Evolutionary conservation across 768 basidiomycete genomes (phyloP).

Genomic region (Tulasnella sp.): DNA sequence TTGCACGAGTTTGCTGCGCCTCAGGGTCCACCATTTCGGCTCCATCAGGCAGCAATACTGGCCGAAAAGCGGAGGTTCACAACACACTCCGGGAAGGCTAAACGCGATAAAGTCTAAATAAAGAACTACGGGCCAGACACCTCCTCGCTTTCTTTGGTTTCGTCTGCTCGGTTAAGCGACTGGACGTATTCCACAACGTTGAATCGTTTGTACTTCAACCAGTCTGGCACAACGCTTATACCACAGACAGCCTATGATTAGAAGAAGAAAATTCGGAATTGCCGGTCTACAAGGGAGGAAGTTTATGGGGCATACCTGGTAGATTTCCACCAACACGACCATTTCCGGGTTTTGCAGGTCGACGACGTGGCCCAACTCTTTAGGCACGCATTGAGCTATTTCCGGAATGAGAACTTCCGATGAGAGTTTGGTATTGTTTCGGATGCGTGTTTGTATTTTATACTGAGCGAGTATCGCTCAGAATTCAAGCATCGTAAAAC

Average conservation of each 20-base stretch:
- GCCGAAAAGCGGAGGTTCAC: background rate
- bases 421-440: conserved; percentile 70
- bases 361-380: conserved; percentile 53
- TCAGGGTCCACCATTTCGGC: conserved; percentile 7
- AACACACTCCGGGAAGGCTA: background rate
- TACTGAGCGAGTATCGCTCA: conserved; percentile 48
- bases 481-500: background rate
- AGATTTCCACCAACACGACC: conserved; percentile 75
- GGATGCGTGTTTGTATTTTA: conserved; percentile 70
- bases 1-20: conserved; percentile 14
- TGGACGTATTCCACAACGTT: conserved; percentile 73
- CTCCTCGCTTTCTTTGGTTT: background rate
- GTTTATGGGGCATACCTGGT: conserved; percentile 54
- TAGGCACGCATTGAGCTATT: conserved; percentile 67
- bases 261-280: background rate
- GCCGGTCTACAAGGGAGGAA: background rate
- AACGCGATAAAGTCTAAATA: background rate
- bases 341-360: conserved; percentile 64
- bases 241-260: conserved; percentile 75
- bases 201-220: conserved; percentile 69
- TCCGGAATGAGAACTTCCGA: conserved; percentile 60
- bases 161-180: conserved; percentile 42
- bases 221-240: conserved; percentile 67
- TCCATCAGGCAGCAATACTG: background rate
- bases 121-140: background rate